Conservation (phyloP, 345 rosid genomes). For the Dimocarpus longan region DNA sequence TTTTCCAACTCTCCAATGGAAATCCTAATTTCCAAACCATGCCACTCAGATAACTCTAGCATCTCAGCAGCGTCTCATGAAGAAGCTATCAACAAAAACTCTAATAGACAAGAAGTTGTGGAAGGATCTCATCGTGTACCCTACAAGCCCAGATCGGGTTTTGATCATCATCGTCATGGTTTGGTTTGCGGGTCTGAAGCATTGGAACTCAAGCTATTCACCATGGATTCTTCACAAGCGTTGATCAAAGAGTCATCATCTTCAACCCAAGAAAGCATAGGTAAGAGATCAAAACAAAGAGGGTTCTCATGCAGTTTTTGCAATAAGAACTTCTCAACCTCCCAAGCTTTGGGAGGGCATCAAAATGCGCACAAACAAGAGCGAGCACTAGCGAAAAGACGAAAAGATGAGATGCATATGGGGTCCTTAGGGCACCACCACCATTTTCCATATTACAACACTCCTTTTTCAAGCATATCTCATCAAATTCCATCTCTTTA, state of each 20-base stretch:
- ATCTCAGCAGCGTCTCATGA: constrained; percentile 35
- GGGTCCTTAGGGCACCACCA: constrained; percentile 15
- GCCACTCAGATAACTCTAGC: constrained; percentile 39
- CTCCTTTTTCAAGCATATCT: constrained; percentile 13
- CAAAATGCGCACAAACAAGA: constrained; percentile 59
- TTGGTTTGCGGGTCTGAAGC: constrained; percentile 21
- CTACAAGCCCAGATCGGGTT: constrained; percentile 25
- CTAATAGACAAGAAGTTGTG: constrained; percentile 15
- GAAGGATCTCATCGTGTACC: constrained; percentile 13
- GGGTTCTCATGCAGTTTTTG: constrained; percentile 47
- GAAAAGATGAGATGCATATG: constrained; percentile 27
- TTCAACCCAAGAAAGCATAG: not conserved
- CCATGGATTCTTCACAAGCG: not conserved
- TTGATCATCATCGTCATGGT: constrained; percentile 10
- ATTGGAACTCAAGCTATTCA: constrained; percentile 35
- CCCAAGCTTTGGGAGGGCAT: constrained; percentile 55
- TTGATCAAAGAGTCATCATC: not conserved
- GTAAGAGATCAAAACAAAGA: constrained; percentile 15
- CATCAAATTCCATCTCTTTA: constrained; percentile 12
- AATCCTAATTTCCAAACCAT: constrained; percentile 10
- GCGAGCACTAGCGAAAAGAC: constrained; percentile 36
- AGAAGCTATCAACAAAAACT: constrained; percentile 13
- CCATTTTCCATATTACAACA: constrained; percentile 12
- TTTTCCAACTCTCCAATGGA: constrained; percentile 26
- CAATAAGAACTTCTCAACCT: constrained; percentile 42